Evolutionary conservation across 306 rosid genomes (phyloP).

Genomic region (Lablab purpureus): DNA sequence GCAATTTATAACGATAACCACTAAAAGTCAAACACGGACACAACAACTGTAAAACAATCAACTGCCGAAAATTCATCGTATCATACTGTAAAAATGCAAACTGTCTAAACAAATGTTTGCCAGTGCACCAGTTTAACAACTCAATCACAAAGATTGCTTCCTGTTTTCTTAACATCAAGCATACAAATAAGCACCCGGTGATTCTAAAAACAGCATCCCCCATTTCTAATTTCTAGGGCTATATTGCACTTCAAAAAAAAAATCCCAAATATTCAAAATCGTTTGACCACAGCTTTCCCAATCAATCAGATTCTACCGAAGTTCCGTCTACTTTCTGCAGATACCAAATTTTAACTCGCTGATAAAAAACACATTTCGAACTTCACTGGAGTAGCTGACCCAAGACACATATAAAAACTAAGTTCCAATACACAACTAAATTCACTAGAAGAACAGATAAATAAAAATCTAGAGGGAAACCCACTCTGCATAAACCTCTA

Average conservation of each 20-base stretch:
- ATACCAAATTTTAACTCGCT: constrained; percentile 2
- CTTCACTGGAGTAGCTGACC: constrained; percentile 29
- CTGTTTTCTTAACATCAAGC: constrained; percentile 16
- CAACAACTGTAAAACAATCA: not conserved
- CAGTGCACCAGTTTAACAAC: constrained; percentile 1
- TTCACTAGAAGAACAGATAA: constrained; percentile 28
- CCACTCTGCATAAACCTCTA: constrained; percentile 27
- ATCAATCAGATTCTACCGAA: constrained; percentile 11
- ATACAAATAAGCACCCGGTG: constrained; percentile 17
- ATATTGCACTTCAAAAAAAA: constrained; percentile 24
- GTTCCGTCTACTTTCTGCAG: constrained; percentile 5
- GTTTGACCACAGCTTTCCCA: constrained; percentile 27
- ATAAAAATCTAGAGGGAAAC: not conserved
- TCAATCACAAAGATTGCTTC: not conserved
- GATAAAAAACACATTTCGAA: constrained; percentile 24
- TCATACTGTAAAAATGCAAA: constrained; percentile 24
- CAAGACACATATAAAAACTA: constrained; percentile 38
- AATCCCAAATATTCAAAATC: constrained; percentile 5
- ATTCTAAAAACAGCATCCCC: constrained; percentile 7
- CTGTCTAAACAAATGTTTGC: constrained; percentile 1
- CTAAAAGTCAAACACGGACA: not conserved
- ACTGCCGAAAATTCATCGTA: constrained; percentile 22
- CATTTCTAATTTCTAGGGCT: constrained; percentile 19
- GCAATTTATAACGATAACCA: not conserved
- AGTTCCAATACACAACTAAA: constrained; percentile 31